Evolutionary conservation across 2,329 filamentous ascomycete species (phyloP).

Genomic region (Colletotrichum navitas): DNA sequence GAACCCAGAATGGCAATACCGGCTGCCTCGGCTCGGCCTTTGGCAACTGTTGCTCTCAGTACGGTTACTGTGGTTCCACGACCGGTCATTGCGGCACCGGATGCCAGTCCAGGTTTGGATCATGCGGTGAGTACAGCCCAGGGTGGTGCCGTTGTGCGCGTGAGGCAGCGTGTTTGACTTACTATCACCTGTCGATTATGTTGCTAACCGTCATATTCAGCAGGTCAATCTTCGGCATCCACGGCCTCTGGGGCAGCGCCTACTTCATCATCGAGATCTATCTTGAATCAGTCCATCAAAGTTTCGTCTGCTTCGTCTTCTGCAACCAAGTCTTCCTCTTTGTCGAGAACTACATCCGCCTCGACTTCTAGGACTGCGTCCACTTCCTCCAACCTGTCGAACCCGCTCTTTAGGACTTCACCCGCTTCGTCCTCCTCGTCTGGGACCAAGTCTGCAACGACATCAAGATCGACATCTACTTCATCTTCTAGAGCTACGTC

Average conservation of each 20-base stretch:
- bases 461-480: background rate
- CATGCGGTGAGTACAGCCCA: background rate
- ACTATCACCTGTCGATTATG: no score
- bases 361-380: background rate
- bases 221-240: background rate
- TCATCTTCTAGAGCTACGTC: background rate
- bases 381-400: accelerated
- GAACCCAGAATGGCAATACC: background rate
- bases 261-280: background rate
- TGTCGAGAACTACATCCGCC: background rate
- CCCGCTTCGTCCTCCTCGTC: background rate
- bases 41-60: constrained; percentile 43
- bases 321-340: background rate
- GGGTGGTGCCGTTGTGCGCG: no score
- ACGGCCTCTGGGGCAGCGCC: background rate
- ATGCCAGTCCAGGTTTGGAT: constrained; percentile 42
- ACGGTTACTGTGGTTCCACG: constrained; percentile 40
- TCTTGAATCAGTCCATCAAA: background rate
- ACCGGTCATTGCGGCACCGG: constrained; percentile 39
- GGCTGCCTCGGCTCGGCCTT: constrained; percentile 26
- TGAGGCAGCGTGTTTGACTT: no score
- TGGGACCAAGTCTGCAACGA: no score
- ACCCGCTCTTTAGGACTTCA: background rate
- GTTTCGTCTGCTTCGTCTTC: background rate
- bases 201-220: background rate